These are phyloP conservation scores for Danielozyma ontarioensis DNA, from an alignment of 805 yeast species.

Conservation along the genomic window DNA sequence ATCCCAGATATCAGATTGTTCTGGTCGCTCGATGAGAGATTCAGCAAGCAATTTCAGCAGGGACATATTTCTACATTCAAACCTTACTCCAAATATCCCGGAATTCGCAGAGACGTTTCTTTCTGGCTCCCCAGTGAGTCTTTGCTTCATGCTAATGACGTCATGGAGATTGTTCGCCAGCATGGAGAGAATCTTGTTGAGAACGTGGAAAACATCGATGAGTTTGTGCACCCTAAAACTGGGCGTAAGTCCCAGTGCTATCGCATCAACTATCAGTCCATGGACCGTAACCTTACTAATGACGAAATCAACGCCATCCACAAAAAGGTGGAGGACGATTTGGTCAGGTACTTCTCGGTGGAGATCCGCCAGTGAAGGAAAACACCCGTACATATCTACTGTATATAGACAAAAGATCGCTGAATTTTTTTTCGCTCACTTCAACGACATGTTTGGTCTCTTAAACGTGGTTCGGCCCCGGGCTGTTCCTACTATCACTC, in stretches of 20 bases:
- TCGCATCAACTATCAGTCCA: constrained; percentile 87
- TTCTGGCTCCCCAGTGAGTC: constrained; percentile 70
- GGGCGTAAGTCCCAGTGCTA: constrained; percentile 76
- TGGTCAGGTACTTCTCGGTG: constrained; percentile 49
- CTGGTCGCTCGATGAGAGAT: constrained; percentile 83
- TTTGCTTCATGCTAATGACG: constrained; percentile 74
- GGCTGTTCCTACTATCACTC: no score
- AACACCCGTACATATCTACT: no score
- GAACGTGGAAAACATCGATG: constrained; percentile 74
- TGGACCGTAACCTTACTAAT: constrained; percentile 88
- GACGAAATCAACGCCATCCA: constrained; percentile 78
- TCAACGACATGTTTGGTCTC: no score
- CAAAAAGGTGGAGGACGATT: constrained; percentile 52
- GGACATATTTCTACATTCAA: constrained; percentile 67
- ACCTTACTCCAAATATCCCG: constrained; percentile 90
- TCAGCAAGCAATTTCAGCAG: constrained; percentile 62
- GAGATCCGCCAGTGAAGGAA: constrained; percentile 51
- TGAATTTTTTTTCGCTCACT: no score
- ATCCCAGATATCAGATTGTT: constrained; percentile 92
- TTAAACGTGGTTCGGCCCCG: no score
- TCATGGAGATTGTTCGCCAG: constrained; percentile 87
- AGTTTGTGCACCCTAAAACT: constrained; percentile 80
- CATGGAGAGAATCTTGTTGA: constrained; percentile 87
- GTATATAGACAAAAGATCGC: constrained; percentile 1
- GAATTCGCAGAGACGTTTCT: constrained; percentile 79